A percentile compares a stretch with the other conserved stretches of the same genome.
Evolutionary conservation across 2,329 filamentous ascomycete species (phyloP).

Genomic region (Colletotrichum australisinense): DNA sequence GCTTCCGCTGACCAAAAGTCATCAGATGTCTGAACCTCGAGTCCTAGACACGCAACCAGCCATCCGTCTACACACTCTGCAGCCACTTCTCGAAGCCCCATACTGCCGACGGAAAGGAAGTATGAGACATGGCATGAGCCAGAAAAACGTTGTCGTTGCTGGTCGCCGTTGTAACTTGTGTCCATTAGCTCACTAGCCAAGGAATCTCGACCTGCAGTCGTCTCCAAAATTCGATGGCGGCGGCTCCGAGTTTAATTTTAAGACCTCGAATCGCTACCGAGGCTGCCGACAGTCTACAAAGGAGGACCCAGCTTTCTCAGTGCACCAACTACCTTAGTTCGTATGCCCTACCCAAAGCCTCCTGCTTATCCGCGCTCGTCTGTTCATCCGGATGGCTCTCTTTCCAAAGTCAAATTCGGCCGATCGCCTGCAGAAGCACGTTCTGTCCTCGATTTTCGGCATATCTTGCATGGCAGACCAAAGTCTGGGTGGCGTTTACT

Average conservation of each 20-base stretch:
- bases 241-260: conserved; percentile 19
- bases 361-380: conserved; percentile 40
- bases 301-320: conserved; percentile 13
- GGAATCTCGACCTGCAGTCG: not conserved
- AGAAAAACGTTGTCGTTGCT: conserved; percentile 5
- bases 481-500: conserved; percentile 6
- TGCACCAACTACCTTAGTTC: not conserved
- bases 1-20: not conserved
- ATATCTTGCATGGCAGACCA: not conserved
- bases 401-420: conserved; percentile 1
- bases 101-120: conserved; percentile 10
- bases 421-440: not conserved
- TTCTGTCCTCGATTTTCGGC: not conserved
- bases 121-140: conserved; percentile 11
- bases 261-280: conserved; percentile 19
- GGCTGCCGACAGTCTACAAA: conserved; percentile 13
- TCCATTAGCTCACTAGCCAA: not conserved
- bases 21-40: not conserved
- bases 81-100: conserved; percentile 13
- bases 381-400: not conserved
- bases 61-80: not conserved
- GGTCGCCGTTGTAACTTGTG: conserved; percentile 5
- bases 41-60: conserved; percentile 6
- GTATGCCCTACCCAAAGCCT: not conserved
- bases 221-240: conserved; percentile 5